phyloP scores from a whole-genome alignment of 306 rosid genomes.

The Corylus americana region DNA sequence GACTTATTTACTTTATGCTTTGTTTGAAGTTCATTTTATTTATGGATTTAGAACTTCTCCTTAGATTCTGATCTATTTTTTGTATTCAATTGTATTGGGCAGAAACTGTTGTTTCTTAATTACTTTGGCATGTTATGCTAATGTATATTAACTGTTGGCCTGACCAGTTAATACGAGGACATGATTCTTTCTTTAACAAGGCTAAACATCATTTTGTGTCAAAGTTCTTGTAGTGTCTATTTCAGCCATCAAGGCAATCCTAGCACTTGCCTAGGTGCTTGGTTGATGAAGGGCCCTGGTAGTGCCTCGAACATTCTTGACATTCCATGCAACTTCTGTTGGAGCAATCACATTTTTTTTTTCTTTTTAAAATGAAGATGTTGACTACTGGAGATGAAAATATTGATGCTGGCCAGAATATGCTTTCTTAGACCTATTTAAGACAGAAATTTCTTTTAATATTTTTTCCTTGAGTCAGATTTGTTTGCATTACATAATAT shows the following conservation, averaged over 20 bases:
- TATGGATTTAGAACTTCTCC: neutral
- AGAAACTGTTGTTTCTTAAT: neutral
- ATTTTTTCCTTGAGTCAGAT: neutral
- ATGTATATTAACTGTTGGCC: neutral
- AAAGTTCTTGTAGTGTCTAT: neutral
- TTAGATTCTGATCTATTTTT: neutral
- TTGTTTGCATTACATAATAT: neutral
- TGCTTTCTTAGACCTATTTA: neutral
- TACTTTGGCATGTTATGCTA: neutral
- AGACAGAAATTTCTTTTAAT: neutral
- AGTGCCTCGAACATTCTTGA: neutral
- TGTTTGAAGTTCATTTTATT: neutral
- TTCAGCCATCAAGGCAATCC: neutral
- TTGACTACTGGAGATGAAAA: neutral
- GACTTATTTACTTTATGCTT: neutral
- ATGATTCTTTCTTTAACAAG: neutral
- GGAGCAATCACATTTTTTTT: neutral
- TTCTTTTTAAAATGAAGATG: neutral
- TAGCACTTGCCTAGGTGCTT: neutral
- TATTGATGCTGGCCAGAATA: neutral
- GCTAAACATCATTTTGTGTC: neutral
- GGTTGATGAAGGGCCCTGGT: neutral
- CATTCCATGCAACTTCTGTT: neutral
- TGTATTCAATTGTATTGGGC: neutral
- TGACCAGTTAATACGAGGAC: slow-evolving; percentile 5